Conservation (phyloP, 192 early-diverging fungal genomes). For the Podila minutissima region DNA sequence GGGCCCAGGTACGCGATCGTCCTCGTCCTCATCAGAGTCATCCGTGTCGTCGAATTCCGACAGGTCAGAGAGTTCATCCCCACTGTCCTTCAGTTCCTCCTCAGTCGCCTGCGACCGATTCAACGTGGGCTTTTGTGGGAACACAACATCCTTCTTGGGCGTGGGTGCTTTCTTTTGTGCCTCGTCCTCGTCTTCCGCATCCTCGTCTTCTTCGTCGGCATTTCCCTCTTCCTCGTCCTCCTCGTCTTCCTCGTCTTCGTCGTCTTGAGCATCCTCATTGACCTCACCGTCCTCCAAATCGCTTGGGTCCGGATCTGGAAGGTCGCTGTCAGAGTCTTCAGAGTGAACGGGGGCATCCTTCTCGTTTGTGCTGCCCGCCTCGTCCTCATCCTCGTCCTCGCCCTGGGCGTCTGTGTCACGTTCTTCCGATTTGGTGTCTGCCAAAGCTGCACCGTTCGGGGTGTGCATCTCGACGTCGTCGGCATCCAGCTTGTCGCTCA, state of each 20-base stretch:
- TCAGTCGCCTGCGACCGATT: slow-evolving; percentile 32
- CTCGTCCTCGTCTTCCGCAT: slow-evolving; percentile 16
- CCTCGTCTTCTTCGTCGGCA: slow-evolving; percentile 11
- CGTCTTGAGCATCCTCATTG: slow-evolving; percentile 6
- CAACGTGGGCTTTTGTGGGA: slow-evolving; percentile 32
- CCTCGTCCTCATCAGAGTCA: slow-evolving; percentile 46
- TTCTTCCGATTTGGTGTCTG: not conserved
- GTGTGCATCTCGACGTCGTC: slow-evolving; percentile 5
- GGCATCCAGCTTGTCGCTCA: slow-evolving; percentile 2
- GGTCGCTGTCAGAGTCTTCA: slow-evolving; percentile 48
- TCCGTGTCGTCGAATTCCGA: slow-evolving; percentile 50
- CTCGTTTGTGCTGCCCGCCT: slow-evolving; percentile 8
- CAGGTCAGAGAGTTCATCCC: slow-evolving; percentile 44
- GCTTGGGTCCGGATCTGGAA: slow-evolving; percentile 33
- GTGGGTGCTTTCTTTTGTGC: slow-evolving; percentile 6
- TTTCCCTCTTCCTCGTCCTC: slow-evolving; percentile 13
- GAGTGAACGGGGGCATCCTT: slow-evolving; percentile 13
- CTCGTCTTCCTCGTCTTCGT: slow-evolving; percentile 23
- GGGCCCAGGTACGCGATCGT: slow-evolving; percentile 8
- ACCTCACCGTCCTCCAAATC: slow-evolving; percentile 34
- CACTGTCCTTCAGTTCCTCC: slow-evolving; percentile 49
- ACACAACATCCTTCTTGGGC: slow-evolving; percentile 6
- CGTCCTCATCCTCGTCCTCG: slow-evolving; percentile 8
- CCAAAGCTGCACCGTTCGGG: slow-evolving; percentile 2
- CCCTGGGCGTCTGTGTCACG: not conserved